These are phyloP conservation scores for Nicotiana attenuata DNA, from an alignment of 257 asterid genomes.

Conservation along the genomic window DNA sequence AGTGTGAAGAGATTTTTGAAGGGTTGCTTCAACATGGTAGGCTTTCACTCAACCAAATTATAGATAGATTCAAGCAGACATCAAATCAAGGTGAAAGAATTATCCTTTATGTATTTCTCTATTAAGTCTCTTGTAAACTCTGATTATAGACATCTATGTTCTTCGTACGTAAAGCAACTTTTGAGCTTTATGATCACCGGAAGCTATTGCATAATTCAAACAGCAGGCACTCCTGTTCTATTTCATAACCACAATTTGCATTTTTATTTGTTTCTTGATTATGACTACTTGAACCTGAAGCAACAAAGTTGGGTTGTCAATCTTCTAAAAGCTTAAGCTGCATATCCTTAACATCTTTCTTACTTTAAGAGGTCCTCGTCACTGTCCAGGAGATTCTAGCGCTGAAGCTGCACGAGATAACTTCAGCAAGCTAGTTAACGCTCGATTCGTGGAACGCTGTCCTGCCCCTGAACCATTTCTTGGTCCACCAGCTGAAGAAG, in stretches of 20 bases:
- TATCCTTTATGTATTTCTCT: slow-evolving; percentile 2
- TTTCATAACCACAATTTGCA: slow-evolving; percentile 4
- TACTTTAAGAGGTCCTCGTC: slow-evolving; percentile 5
- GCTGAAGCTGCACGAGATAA: slow-evolving; percentile 34
- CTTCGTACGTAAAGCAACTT: neutral
- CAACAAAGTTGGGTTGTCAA: neutral
- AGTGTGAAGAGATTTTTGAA: slow-evolving; percentile 67
- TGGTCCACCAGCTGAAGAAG: slow-evolving; percentile 51
- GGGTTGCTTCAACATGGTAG: slow-evolving; percentile 91
- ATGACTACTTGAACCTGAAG: neutral
- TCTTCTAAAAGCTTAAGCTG: neutral
- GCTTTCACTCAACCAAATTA: slow-evolving; percentile 60
- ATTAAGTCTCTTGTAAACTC: neutral
- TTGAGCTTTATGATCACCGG: neutral
- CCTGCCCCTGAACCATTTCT: slow-evolving; percentile 84
- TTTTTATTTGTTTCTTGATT: neutral
- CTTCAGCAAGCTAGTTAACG: slow-evolving; percentile 55
- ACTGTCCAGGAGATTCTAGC: slow-evolving; percentile 46
- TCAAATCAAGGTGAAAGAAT: slow-evolving; percentile 34
- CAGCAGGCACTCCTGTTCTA: neutral
- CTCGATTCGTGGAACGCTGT: slow-evolving; percentile 78
- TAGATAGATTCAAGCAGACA: slow-evolving; percentile 51
- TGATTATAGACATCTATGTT: neutral
- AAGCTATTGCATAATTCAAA: neutral
- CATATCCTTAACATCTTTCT: neutral